A percentile compares a stretch with the other conserved stretches of the same genome.
Conservation (phyloP, 2,329 filamentous ascomycete species). For the Monosporascus sp. region DNA sequence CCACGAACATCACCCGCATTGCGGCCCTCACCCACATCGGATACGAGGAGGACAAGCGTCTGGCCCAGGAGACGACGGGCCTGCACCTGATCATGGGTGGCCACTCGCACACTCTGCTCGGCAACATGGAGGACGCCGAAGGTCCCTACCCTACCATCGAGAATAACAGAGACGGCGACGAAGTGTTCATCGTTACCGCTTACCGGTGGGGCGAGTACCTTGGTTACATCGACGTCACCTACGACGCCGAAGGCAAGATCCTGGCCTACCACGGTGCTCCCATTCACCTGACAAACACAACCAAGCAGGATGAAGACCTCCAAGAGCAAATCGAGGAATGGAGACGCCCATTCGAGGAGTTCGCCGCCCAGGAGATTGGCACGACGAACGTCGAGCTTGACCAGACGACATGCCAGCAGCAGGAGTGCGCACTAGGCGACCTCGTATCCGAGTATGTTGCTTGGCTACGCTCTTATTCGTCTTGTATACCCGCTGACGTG, state of each 20-base stretch:
- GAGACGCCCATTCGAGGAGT: constrained; percentile 57
- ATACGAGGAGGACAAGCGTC: constrained; percentile 57
- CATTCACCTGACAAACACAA: constrained; percentile 59
- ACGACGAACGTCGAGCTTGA: constrained; percentile 50
- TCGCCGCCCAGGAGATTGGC: constrained; percentile 53
- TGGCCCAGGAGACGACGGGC: constrained; percentile 55
- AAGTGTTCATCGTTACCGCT: constrained; percentile 64
- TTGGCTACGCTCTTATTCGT: not conserved
- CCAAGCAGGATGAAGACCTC: constrained; percentile 49
- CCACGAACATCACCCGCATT: constrained; percentile 59
- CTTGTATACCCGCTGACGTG: constrained; percentile 16
- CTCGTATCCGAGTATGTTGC: constrained; percentile 44
- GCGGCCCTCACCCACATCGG: constrained; percentile 64
- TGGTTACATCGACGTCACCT: constrained; percentile 62
- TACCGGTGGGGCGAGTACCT: constrained; percentile 66
- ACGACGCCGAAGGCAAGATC: constrained; percentile 54
- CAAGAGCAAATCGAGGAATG: constrained; percentile 55
- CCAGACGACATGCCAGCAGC: constrained; percentile 50
- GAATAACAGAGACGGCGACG: constrained; percentile 55
- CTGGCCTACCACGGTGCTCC: constrained; percentile 59
- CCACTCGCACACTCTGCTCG: constrained; percentile 44
- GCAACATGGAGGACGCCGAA: constrained; percentile 50
- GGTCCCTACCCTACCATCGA: constrained; percentile 61
- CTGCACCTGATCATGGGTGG: constrained; percentile 59
- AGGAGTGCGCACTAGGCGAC: constrained; percentile 55